phyloP scores from a whole-genome alignment of 495 filamentous ascomycete species.

The Haplographium delicatum region DNA sequence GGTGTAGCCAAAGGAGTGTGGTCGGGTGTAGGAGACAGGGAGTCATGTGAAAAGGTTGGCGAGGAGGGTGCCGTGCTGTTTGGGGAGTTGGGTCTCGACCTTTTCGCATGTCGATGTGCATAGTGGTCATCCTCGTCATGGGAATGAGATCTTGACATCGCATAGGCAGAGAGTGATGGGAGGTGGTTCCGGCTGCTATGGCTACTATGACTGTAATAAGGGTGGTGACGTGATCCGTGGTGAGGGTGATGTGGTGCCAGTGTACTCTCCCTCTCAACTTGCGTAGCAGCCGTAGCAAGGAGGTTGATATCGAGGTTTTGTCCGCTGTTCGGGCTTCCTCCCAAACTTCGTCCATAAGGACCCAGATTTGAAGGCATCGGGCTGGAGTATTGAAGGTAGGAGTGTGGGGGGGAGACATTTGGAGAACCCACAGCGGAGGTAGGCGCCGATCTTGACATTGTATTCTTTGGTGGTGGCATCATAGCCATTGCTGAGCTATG shows the following conservation, averaged over 20 bases:
- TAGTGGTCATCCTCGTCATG: constrained; percentile 79
- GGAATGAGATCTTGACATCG: constrained; percentile 90
- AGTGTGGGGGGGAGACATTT: constrained; percentile 92
- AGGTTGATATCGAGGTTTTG: constrained; percentile 70
- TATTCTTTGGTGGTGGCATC: constrained; percentile 75
- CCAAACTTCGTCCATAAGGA: constrained; percentile 58
- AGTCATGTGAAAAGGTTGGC: constrained; percentile 97
- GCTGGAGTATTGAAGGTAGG: constrained; percentile 69
- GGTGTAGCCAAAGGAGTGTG: constrained; percentile 95
- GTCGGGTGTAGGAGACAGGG: constrained; percentile 90
- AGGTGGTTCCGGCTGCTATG: constrained; percentile 53
- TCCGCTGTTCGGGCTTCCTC: constrained; percentile 35
- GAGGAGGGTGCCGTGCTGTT: constrained; percentile 94
- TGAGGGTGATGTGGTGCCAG: constrained; percentile 43
- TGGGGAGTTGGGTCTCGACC: constrained; percentile 86
- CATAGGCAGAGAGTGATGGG: constrained; percentile 77
- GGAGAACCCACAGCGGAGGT: constrained; percentile 84
- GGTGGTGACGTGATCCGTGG: constrained; percentile 44
- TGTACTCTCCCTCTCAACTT: constrained; percentile 72
- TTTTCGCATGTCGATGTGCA: constrained; percentile 69
- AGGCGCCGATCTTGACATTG: constrained; percentile 79
- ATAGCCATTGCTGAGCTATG: constrained; percentile 53
- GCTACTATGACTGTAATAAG: constrained; percentile 50
- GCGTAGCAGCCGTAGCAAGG: constrained; percentile 83
- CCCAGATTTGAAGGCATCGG: constrained; percentile 57